These are phyloP conservation scores for Phytophthora crassamura DNA, from an alignment of 352 stramenopile species.

Conservation along the genomic window DNA sequence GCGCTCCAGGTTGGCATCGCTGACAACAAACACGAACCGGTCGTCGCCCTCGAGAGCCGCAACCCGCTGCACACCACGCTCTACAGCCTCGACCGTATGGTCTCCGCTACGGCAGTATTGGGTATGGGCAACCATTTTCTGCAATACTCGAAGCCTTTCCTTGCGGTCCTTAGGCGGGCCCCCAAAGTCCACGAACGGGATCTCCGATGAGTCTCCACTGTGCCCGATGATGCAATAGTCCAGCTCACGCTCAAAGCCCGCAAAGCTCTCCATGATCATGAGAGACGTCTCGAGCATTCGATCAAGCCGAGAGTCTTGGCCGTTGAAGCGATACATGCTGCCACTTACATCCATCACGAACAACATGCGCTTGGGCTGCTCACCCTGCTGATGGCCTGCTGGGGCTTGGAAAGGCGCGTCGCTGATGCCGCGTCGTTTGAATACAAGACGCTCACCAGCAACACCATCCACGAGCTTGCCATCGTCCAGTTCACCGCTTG, in stretches of 20 bases:
- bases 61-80: conserved; percentile 77
- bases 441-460: conserved; percentile 92
- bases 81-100: conserved; percentile 94
- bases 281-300: conserved; percentile 93
- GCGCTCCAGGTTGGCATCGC: conserved; percentile 95
- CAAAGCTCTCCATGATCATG: conserved; percentile 97
- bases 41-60: conserved; percentile 71
- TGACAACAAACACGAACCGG: conserved; percentile 94
- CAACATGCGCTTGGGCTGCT: conserved; percentile 83
- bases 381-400: conserved; percentile 23
- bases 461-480: conserved; percentile 94
- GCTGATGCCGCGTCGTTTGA: conserved; percentile 90
- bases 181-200: conserved; percentile 92
- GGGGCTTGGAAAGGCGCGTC: conserved; percentile 56
- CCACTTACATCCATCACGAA: conserved; percentile 95
- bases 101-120: conserved; percentile 95
- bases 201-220: conserved; percentile 87
- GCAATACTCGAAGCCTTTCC: conserved; percentile 90
- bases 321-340: conserved; percentile 95
- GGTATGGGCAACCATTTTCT: conserved; percentile 94
- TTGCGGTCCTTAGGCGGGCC: conserved; percentile 85
- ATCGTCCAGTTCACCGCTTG: conserved; percentile 95
- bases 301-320: conserved; percentile 92
- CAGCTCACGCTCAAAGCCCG: conserved; percentile 90
- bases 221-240: conserved; percentile 94